These are phyloP conservation scores for Panus rudis DNA, from an alignment of 768 basidiomycete species.

Conservation along the genomic window DNA sequence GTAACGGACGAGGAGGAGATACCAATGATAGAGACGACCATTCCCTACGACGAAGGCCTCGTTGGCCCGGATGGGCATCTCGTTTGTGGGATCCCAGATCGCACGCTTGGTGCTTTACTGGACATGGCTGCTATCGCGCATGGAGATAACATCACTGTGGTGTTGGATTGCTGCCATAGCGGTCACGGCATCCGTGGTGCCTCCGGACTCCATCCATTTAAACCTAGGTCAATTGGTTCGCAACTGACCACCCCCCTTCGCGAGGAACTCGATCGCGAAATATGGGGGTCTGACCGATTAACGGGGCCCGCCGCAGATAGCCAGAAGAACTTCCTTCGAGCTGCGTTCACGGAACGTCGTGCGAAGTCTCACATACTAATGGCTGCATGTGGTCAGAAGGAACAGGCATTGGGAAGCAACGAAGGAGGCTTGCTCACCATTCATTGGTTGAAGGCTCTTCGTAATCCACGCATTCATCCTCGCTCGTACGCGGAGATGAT, in stretches of 20 bases:
- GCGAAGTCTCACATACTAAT: slow-evolving; percentile 1
- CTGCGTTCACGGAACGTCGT: not conserved
- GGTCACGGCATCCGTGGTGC: slow-evolving; percentile 1
- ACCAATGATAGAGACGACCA: slow-evolving; percentile 3
- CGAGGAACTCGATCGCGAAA: not conserved
- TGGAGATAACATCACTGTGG: slow-evolving; percentile 8
- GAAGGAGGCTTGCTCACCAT: slow-evolving; percentile 3
- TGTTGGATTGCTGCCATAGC: slow-evolving; percentile 6
- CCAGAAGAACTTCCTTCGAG: not conserved
- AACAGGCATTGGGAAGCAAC: not conserved
- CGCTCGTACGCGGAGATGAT: slow-evolving; percentile 3
- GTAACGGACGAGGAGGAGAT: slow-evolving; percentile 1
- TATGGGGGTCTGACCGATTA: no score
- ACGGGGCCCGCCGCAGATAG: not conserved
- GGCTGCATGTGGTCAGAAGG: slow-evolving; percentile 4
- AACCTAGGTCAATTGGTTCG: not conserved
- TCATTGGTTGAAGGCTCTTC: not conserved
- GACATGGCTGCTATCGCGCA: not conserved
- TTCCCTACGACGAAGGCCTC: slow-evolving; percentile 4
- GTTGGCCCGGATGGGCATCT: not conserved
- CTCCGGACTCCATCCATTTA: not conserved
- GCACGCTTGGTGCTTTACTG: slow-evolving; percentile 5
- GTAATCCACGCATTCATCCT: not conserved
- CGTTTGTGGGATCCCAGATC: slow-evolving; percentile 7
- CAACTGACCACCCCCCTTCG: not conserved